A percentile compares a stretch with the other conserved stretches of the same genome.
These are phyloP conservation scores for Trypanosoma platydactyli DNA, from an alignment of 208 protist genomes.

Conservation along the genomic window DNA sequence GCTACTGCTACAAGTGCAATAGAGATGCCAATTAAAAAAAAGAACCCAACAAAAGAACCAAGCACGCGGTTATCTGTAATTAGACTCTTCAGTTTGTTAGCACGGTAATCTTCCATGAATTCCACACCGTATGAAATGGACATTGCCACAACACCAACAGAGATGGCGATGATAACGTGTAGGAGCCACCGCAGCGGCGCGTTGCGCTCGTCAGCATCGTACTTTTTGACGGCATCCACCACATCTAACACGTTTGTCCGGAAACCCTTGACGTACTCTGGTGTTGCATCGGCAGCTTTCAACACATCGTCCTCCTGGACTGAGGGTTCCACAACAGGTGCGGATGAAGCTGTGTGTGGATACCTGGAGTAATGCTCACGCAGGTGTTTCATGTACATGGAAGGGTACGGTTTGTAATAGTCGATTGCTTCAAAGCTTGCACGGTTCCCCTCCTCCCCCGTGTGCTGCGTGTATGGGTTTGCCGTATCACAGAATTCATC, in stretches of 20 bases:
- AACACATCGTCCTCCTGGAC: neutral
- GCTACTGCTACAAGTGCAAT: slow-evolving; percentile 52
- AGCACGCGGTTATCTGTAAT: slow-evolving; percentile 35
- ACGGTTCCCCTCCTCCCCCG: slow-evolving; percentile 53
- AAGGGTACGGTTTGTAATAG: slow-evolving; percentile 82
- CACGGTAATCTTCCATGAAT: slow-evolving; percentile 57
- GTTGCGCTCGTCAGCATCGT: slow-evolving; percentile 59
- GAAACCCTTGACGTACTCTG: slow-evolving; percentile 2
- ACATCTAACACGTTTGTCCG: slow-evolving; percentile 15
- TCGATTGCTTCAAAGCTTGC: slow-evolving; percentile 82
- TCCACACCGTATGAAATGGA: slow-evolving; percentile 72
- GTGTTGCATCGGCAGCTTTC: neutral
- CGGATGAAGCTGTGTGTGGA: neutral
- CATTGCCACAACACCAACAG: slow-evolving; percentile 72
- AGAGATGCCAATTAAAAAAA: slow-evolving; percentile 53
- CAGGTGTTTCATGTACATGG: slow-evolving; percentile 80
- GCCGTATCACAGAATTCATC: slow-evolving; percentile 52
- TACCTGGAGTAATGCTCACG: slow-evolving; percentile 31
- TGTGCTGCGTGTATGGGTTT: slow-evolving; percentile 60
- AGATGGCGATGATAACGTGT: slow-evolving; percentile 82
- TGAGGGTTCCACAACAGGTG: neutral
- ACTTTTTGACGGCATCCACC: slow-evolving; percentile 25
- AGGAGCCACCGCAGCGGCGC: slow-evolving; percentile 74
- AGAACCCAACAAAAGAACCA: slow-evolving; percentile 38
- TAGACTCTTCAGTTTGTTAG: slow-evolving; percentile 35